A percentile compares a stretch with the other conserved stretches of the same genome.
phyloP scores from a whole-genome alignment of 768 basidiomycete species.

The Suillus cothurnatus region DNA sequence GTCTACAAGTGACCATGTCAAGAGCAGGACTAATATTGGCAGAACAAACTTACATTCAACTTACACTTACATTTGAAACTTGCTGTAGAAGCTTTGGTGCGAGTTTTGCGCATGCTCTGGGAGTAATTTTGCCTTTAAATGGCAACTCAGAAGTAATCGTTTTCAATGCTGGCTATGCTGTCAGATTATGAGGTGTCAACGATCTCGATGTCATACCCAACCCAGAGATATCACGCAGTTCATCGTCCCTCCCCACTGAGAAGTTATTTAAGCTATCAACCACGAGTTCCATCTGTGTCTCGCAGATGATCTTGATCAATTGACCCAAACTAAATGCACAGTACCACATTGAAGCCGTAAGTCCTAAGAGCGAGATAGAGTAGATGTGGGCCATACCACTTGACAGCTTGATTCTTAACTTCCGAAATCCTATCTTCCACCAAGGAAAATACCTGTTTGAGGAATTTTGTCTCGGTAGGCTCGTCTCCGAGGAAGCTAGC shows the following conservation, averaged over 20 bases:
- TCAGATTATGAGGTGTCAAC: not conserved
- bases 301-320: constrained; percentile 86
- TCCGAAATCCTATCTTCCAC: constrained; percentile 96
- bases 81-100: constrained; percentile 83
- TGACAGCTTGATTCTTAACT: constrained; percentile 97
- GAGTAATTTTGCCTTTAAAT: constrained; percentile 76
- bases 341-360: not conserved
- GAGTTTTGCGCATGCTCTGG: constrained; percentile 79
- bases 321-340: constrained; percentile 68
- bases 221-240: constrained; percentile 90
- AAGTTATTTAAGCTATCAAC: constrained; percentile 89
- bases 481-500: constrained; percentile 83
- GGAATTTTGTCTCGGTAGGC: constrained; percentile 77
- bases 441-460: constrained; percentile 80
- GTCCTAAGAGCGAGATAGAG: not conserved
- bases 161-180: constrained; percentile 69
- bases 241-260: constrained; percentile 86
- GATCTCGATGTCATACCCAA: constrained; percentile 56
- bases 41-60: constrained; percentile 54
- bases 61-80: no score
- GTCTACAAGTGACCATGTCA: constrained; percentile 40
- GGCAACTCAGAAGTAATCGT: constrained; percentile 93
- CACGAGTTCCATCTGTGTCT: constrained; percentile 80
- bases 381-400: constrained; percentile 63
- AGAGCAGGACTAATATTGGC: constrained; percentile 2